phyloP scores from a whole-genome alignment of 495 filamentous ascomycete genomes.

The Podospora conica region DNA sequence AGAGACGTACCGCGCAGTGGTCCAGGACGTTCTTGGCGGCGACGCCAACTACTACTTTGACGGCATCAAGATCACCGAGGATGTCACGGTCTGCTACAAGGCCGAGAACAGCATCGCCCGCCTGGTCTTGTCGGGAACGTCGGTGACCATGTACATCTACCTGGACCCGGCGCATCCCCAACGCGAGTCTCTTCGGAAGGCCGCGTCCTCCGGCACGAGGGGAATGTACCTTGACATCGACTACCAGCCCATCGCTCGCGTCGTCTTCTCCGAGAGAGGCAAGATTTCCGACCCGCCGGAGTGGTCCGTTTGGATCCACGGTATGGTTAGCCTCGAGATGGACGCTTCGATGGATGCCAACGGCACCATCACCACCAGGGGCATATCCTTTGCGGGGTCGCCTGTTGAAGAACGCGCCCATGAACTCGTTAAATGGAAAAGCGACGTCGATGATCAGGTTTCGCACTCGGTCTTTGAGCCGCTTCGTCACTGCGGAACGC shows the following conservation, averaged over 20 bases:
- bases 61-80: slow-evolving; percentile 30
- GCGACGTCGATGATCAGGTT: slow-evolving; percentile 32
- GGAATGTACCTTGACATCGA: slow-evolving; percentile 28
- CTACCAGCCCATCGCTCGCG: slow-evolving; percentile 2
- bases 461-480: slow-evolving; percentile 48
- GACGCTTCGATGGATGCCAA: not conserved
- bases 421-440: not conserved
- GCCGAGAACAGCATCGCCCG: slow-evolving; percentile 26
- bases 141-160: slow-evolving; percentile 29
- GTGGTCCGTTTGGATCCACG: slow-evolving; percentile 3
- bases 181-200: not conserved
- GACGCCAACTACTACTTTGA: slow-evolving; percentile 24
- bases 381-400: not conserved
- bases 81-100: slow-evolving; percentile 28
- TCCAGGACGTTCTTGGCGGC: not conserved
- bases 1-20: slow-evolving; percentile 4
- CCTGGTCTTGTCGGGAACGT: slow-evolving; percentile 23
- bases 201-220: not conserved
- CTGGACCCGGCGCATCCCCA: slow-evolving; percentile 14
- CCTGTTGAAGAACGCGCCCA: not conserved
- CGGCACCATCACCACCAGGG: not conserved
- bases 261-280: not conserved
- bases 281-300: not conserved
- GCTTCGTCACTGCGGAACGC: slow-evolving; percentile 61
- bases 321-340: not conserved